Evolutionary conservation across 1,139 yeast genomes (phyloP).

Genomic region (Candida pseudocylindracea): DNA sequence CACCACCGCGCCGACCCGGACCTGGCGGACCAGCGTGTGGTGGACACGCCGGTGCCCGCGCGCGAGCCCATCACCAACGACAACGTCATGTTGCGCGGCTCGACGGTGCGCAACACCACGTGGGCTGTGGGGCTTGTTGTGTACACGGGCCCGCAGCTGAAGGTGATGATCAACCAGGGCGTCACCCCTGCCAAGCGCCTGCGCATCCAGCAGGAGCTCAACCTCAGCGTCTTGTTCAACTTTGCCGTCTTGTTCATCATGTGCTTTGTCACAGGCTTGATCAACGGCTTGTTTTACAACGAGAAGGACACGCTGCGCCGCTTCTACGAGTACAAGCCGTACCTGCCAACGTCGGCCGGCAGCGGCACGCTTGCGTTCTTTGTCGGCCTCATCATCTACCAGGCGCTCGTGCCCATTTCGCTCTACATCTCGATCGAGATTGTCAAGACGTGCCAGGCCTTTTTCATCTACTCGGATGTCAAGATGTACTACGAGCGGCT

Average conservation of each 20-base stretch:
- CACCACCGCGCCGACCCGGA: conserved; percentile 13
- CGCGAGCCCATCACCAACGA: conserved; percentile 63
- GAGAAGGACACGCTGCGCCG: conserved; percentile 29
- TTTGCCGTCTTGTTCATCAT: conserved; percentile 52
- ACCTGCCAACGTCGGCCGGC: conserved; percentile 30
- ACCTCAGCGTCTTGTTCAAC: conserved; percentile 60
- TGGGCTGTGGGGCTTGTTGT: conserved; percentile 85
- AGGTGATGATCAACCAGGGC: conserved; percentile 87
- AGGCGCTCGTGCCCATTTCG: conserved; percentile 85
- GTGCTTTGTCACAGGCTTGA: conserved; percentile 64
- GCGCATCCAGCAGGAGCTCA: conserved; percentile 64
- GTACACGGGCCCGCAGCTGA: conserved; percentile 80
- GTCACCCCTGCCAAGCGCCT: conserved; percentile 78
- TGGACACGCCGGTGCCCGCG: conserved; percentile 6
- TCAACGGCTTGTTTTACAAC: conserved; percentile 59
- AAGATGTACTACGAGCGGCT: conserved; percentile 67
- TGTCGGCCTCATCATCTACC: conserved; percentile 77
- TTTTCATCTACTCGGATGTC: conserved; percentile 73
- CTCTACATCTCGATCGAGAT: conserved; percentile 87
- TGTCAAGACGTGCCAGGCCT: conserved; percentile 86
- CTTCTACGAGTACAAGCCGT: conserved; percentile 34
- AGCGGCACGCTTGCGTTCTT: conserved; percentile 76
- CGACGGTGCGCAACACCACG: conserved; percentile 75
- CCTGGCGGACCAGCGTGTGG: background rate
- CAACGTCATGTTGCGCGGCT: conserved; percentile 72